Conservation (phyloP, 805 yeast species). For the Suhomyces xylopsoci region DNA sequence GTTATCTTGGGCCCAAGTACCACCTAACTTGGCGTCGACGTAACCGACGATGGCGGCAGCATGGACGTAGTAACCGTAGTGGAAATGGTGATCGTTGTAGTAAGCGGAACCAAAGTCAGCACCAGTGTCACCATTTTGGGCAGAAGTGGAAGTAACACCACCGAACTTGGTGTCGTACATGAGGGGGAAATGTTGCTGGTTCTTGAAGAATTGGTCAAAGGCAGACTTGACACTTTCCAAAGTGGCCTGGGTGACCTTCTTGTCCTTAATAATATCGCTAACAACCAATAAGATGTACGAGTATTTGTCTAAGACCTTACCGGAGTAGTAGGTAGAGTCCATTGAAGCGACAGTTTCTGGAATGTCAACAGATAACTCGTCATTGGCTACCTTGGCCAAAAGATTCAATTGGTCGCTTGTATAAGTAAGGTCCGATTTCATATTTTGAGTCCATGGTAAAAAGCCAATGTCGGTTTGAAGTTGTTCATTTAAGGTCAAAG, state of each 20-base stretch:
- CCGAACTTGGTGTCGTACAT: slow-evolving; percentile 54
- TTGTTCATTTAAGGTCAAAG: slow-evolving; percentile 36
- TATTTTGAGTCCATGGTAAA: slow-evolving; percentile 43
- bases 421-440: slow-evolving; percentile 32
- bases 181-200: slow-evolving; percentile 48
- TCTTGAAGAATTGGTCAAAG: slow-evolving; percentile 36
- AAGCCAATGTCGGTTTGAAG: slow-evolving; percentile 40
- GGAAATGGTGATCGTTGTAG: slow-evolving; percentile 87
- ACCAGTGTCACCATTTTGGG: slow-evolving; percentile 42
- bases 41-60: slow-evolving; percentile 79
- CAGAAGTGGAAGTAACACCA: slow-evolving; percentile 55
- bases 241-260: slow-evolving; percentile 33
- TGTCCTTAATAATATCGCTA: slow-evolving; percentile 45
- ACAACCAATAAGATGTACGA: slow-evolving; percentile 54
- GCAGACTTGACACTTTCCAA: slow-evolving; percentile 41
- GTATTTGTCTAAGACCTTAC: slow-evolving; percentile 55
- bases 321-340: slow-evolving; percentile 49
- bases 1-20: slow-evolving; percentile 47
- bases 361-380: slow-evolving; percentile 48
- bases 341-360: slow-evolving; percentile 32
- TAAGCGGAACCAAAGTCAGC: slow-evolving; percentile 70
- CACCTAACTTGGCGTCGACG: slow-evolving; percentile 52
- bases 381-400: slow-evolving; percentile 44
- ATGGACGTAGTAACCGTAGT: slow-evolving; percentile 78
- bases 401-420: slow-evolving; percentile 42